Evolutionary conservation across 169 alveolate genomes (phyloP).

Genomic region (Cyclospora cayetanensis): DNA sequence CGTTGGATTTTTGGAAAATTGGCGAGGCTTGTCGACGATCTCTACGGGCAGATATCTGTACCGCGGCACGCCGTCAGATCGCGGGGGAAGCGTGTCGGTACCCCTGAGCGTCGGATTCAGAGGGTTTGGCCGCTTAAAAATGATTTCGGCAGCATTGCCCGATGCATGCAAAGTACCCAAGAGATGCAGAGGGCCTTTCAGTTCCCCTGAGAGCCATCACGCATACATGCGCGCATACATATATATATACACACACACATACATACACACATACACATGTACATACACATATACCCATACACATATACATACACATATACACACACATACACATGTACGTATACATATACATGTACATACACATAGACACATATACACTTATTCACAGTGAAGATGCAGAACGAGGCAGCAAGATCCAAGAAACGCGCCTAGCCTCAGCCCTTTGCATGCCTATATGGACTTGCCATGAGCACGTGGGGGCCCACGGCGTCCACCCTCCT

Average conservation of each 20-base stretch:
- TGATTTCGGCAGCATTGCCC: constrained; percentile 42
- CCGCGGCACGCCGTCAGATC: constrained; percentile 21
- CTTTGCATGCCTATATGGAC: no score
- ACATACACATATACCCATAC: no score
- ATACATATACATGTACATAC: no score
- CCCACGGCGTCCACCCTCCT: no score
- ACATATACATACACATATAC: neutral
- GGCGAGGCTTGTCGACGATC: constrained; percentile 30
- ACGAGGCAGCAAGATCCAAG: neutral
- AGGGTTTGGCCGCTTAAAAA: constrained; percentile 17
- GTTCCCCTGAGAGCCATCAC: constrained; percentile 13
- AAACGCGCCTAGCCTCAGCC: neutral
- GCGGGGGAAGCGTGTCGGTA: constrained; percentile 34
- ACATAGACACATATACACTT: no score
- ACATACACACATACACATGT: neutral
- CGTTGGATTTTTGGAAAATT: neutral
- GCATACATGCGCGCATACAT: neutral
- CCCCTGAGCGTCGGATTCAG: constrained; percentile 38
- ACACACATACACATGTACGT: neutral
- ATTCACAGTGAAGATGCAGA: neutral
- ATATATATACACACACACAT: neutral
- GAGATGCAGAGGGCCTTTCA: constrained; percentile 57
- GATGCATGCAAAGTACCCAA: constrained; percentile 59
- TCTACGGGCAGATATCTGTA: constrained; percentile 64
- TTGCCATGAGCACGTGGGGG: no score